Conservation (phyloP, 345 rosid species). For the Camelina laxa region DNA sequence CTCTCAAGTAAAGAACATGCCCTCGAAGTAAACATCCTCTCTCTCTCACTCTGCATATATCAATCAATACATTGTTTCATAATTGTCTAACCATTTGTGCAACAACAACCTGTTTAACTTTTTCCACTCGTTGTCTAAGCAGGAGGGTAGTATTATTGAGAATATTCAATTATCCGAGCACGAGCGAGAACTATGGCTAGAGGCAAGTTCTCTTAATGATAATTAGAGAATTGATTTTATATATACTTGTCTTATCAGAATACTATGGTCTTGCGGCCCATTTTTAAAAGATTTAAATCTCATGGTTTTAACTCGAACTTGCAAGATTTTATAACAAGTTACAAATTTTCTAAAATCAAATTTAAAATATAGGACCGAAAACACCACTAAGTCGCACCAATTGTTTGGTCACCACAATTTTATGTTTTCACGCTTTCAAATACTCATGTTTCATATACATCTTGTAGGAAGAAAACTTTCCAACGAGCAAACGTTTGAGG, state of each 20-base stretch:
- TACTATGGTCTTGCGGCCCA: too few species aligned
- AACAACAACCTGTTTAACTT: not conserved
- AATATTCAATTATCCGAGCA: not conserved
- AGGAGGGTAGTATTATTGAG: not conserved
- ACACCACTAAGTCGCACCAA: too few species aligned
- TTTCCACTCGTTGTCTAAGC: not conserved
- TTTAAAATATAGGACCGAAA: too few species aligned
- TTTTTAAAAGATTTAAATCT: too few species aligned
- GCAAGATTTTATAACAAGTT: too few species aligned
- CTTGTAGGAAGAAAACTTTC: not conserved
- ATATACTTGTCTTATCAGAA: too few species aligned
- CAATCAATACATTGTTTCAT: not conserved
- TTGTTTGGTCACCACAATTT: not conserved
- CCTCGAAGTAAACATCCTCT: not conserved
- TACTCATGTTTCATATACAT: not conserved
- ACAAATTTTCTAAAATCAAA: too few species aligned
- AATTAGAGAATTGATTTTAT: too few species aligned
- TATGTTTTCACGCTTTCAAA: not conserved
- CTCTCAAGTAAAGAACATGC: slow-evolving; percentile 4
- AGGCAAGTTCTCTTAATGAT: not conserved
- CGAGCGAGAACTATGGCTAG: not conserved
- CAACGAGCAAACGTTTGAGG: not conserved
- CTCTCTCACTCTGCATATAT: not conserved
- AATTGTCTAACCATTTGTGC: not conserved
- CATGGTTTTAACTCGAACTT: too few species aligned